Base-by-base conservation (phyloP, 2,329 filamentous ascomycete species). In the Penicillium sp. region DNA sequence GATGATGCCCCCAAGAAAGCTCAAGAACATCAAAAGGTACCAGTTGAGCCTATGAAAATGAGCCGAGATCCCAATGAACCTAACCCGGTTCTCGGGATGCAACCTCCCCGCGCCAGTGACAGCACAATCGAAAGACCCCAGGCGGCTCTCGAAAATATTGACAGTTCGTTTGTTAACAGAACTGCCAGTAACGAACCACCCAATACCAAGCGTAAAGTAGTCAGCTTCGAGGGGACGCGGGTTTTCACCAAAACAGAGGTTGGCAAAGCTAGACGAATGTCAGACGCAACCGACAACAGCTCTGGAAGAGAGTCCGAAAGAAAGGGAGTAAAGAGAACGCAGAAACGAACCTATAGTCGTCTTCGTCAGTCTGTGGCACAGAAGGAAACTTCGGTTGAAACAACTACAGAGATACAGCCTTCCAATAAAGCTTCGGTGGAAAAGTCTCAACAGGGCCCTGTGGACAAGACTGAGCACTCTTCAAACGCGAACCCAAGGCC, bases 321-420 rank as follows among this genome's bases (percentile, higher is more conserved):
- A 17, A 61, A 61, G 26, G 43, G 48, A 36, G 46, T 49, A 12
- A 65, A 61, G 44, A 63, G 59, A 31, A 48, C 56, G 2, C 60
- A 63, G 12, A 60, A 63, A 30, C 58, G 60, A 38, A 66, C 64
- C 16, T 66, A 66, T 31, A 65, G 64, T 36, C 61, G 63, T n/a
- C 44, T 64, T 30, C 62, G 53, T 28, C 62, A 57, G 17, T 54
- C 58, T n/a, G 42, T 55, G 2, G 53, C 50, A 16, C 48, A 62
- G 19, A 35, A 45, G 11, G 47, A 55, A 16, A 38, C 26, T 11
- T 45, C 40, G 12, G 17, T 38, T 14, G 53, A 55, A 14, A n/a
- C 22, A 1, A 36, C 45, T 11, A 38, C 40, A 17, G 19, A 22
- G 5, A 10, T 35, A n/a, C 33, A 51, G 25, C 19, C 46, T n/a